Base-by-base conservation (phyloP, 768 basidiomycete genomes). In the Lactarius sp. region DNA sequence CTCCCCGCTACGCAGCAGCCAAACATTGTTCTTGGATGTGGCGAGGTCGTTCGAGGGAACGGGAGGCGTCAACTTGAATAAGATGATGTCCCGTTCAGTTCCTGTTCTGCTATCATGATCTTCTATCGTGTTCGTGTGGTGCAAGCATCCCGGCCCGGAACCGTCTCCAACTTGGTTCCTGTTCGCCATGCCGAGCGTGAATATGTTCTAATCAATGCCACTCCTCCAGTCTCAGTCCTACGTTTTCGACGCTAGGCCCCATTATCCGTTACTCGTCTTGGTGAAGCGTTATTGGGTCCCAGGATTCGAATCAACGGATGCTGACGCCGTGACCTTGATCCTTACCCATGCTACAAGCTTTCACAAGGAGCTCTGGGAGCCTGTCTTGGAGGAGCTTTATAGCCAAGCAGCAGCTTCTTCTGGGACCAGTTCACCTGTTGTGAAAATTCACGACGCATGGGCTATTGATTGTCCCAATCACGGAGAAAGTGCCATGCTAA, bases 1-100 rank as follows among this genome's bases (percentile, higher is more conserved):
- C 90, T 85, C 22, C 89, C 89, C 44, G 90, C 89, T 57, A 91
- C 86, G 61, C 84, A 82, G 66, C 88, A 92, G 18, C 88, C 90
- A 69, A 92, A 90, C 89, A 92, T 59, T 49, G 61, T 37, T 51
- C 34, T 27, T 31, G 49, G 33, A 33, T 51, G 13, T 51, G 14
- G 33, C 16, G 31, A 33, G 16, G 8, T 0, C 14, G 44, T n/a
- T 44, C 18, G 20, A 34, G 27, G 36, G 14, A 27, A 39, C n/a
- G 20, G 13, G 57, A 50, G 16, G 22, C 13, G 57, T 50, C 57
- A 27, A 31, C 27, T 27, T 27, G 22, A 27, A 27, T 41, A 18
- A 49, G 22, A 50, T 50, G 22, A 51, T 51, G 41, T 42, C 14
- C 41, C n/a, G 51, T 52, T n/a, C 33, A 6, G 3, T 16, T 52